Evolutionary conservation across 306 rosid species (phyloP), one percentile per base, ranked within the genome.

Genomic region (Pterocarpus macrocarpus): DNA sequence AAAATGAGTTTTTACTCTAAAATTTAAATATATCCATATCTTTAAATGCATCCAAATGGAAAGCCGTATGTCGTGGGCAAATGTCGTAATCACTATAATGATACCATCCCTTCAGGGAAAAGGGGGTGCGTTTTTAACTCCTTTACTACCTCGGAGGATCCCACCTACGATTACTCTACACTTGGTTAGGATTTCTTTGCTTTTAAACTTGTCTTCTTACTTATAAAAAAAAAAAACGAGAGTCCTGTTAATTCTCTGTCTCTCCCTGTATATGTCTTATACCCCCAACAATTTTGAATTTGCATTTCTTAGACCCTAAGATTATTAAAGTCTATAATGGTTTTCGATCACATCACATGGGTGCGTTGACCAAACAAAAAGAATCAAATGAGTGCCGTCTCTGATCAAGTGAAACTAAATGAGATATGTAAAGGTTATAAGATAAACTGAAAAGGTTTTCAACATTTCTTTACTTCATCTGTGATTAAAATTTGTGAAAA

Each of bases 151-250:
- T 12, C 11, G 16, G 56, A 12, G 16, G 56, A 50, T 57, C 34
- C 34, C 63, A 22, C 63, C 33, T 16, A 57, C 16, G 33, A 10
- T 3, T 17, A 53, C 63, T n/a, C 2, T 6, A 64, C 28, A 13
- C 69, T 14, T 64, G 28, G 44, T 5, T 34, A 34, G 2, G 4
- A 36, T 64, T 64, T 38, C 70, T 64, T 64, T n/a, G 50, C 70
- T 64, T 64, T 47, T 15, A 64, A 64, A 35, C 2, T 61, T 30
- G n/a, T 61, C 66, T 61, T 61, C 39, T 61, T 61, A 11, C 34
- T 4, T 22, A 16, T 3, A 12, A 11, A 0, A 15, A 13, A 50
- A 47, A 52, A 13, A 0, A 13, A 13, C n/a, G 7, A 14, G 3
- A 55, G 15, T 16, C 28, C 28, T 52, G 4, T 22, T 57, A 7